These are phyloP conservation scores for Rasamsonia emersonii DNA, from an alignment of 2,329 filamentous ascomycete species.

Conservation along the genomic window DNA sequence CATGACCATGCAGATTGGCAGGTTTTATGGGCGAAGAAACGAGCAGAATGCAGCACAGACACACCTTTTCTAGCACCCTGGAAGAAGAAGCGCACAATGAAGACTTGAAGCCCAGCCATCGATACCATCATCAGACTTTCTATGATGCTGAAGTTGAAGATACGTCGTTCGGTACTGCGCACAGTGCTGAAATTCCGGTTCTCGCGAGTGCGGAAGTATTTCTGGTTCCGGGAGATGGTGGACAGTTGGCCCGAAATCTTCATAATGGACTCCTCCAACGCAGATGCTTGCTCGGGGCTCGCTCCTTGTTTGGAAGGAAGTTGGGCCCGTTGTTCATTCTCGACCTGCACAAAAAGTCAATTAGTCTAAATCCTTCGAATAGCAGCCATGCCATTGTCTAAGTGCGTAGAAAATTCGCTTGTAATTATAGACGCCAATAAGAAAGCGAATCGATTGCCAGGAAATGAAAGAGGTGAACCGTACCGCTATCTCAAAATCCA, in stretches of 20 bases:
- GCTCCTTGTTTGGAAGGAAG: slow-evolving; percentile 84
- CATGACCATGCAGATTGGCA: neutral
- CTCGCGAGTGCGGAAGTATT: slow-evolving; percentile 98
- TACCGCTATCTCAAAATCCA: slow-evolving; percentile 96
- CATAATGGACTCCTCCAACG: slow-evolving; percentile 87
- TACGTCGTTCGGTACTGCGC: slow-evolving; percentile 85
- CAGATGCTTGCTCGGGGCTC: slow-evolving; percentile 77
- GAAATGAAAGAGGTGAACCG: slow-evolving; percentile 27
- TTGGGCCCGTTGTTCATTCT: slow-evolving; percentile 75
- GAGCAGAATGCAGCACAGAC: slow-evolving; percentile 13
- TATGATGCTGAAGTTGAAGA: slow-evolving; percentile 95
- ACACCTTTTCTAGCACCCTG: slow-evolving; percentile 66
- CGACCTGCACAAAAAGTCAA: slow-evolving; percentile 55
- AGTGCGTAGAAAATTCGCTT: too few species aligned
- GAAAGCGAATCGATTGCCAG: too few species aligned
- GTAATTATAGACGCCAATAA: too few species aligned
- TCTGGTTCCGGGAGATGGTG: slow-evolving; percentile 92
- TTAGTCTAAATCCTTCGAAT: neutral
- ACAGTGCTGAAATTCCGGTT: slow-evolving; percentile 99
- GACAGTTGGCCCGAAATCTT: slow-evolving; percentile 89
- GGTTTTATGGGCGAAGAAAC: neutral
- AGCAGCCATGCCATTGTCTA: too few species aligned
- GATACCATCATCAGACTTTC: slow-evolving; percentile 85
- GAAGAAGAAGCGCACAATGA: slow-evolving; percentile 98
- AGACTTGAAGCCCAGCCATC: slow-evolving; percentile 95